Evolutionary conservation across 139 green algal genomes (phyloP).

Genomic region (Chlorella sp.): DNA sequence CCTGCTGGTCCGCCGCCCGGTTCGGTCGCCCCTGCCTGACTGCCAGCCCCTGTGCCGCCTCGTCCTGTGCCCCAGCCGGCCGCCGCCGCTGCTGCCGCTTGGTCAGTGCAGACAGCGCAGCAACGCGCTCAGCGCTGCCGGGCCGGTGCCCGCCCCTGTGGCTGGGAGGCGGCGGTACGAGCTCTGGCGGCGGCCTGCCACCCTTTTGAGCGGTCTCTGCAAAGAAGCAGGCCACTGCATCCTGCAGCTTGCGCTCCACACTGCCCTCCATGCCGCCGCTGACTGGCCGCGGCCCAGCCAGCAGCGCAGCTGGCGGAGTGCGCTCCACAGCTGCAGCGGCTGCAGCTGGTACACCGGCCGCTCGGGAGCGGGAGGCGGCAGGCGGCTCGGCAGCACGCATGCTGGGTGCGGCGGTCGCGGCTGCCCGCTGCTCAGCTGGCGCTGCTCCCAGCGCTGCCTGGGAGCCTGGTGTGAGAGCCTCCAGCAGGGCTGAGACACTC

Average conservation of each 20-base stretch:
- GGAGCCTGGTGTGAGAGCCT: neutral
- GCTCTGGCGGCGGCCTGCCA: too few species aligned
- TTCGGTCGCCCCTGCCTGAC: neutral
- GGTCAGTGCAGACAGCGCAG: neutral
- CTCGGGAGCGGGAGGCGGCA: too few species aligned
- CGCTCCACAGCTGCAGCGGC: neutral
- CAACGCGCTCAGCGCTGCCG: neutral
- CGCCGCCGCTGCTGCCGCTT: neutral
- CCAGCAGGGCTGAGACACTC: neutral
- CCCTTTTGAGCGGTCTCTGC: neutral
- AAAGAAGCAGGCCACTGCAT: slow-evolving; percentile 8
- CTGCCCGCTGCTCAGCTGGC: neutral
- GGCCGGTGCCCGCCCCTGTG: neutral
- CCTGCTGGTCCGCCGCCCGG: neutral
- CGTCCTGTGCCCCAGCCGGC: neutral
- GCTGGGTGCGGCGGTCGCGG: neutral
- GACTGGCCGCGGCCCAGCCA: neutral
- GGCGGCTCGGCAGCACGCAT: too few species aligned
- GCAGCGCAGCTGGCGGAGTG: neutral
- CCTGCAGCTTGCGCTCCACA: slow-evolving; percentile 3
- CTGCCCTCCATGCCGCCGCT: neutral
- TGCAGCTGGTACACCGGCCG: neutral
- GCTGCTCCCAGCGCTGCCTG: neutral
- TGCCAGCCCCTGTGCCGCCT: neutral
- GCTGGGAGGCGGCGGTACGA: neutral